These are phyloP conservation scores for Prunella vulgaris DNA, from an alignment of 257 asterid genomes.

Conservation along the genomic window DNA sequence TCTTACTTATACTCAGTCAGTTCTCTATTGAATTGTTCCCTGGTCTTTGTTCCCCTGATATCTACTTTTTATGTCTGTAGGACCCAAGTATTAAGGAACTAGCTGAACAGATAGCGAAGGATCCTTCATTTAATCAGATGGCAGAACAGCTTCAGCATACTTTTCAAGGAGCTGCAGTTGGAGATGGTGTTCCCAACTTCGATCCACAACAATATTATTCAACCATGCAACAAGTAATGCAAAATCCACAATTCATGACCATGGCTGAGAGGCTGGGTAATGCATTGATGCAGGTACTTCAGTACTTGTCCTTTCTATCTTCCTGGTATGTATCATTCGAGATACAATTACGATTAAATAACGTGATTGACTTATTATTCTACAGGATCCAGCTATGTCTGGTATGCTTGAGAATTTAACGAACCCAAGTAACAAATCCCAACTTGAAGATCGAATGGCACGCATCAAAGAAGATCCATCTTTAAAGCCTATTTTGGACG, in stretches of 20 bases:
- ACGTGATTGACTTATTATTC: slow-evolving; percentile 11
- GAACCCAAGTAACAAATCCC: slow-evolving; percentile 77
- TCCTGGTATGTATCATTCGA: neutral
- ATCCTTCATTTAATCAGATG: slow-evolving; percentile 91
- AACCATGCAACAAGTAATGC: slow-evolving; percentile 99
- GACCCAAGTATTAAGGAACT: slow-evolving; percentile 95
- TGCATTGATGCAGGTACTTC: slow-evolving; percentile 81
- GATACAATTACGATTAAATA: neutral
- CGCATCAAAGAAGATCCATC: slow-evolving; percentile 90
- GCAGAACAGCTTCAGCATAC: slow-evolving; percentile 97
- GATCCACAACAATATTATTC: slow-evolving; percentile 79
- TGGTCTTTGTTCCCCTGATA: neutral
- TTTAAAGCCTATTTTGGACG: slow-evolving; percentile 90
- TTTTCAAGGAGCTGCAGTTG: slow-evolving; percentile 73
- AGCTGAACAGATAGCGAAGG: slow-evolving; percentile 92
- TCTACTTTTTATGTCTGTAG: slow-evolving; percentile 30
- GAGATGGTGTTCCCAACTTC: slow-evolving; percentile 71
- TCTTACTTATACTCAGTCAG: neutral
- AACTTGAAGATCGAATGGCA: slow-evolving; percentile 85
- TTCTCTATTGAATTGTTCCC: neutral
- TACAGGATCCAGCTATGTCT: slow-evolving; percentile 95
- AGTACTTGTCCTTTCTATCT: neutral
- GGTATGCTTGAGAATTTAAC: slow-evolving; percentile 87
- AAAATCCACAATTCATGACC: slow-evolving; percentile 92
- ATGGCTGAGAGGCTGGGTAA: slow-evolving; percentile 97